Conservation (phyloP, 2,329 filamentous ascomycete species). For the Harringtonia lauricola region DNA sequence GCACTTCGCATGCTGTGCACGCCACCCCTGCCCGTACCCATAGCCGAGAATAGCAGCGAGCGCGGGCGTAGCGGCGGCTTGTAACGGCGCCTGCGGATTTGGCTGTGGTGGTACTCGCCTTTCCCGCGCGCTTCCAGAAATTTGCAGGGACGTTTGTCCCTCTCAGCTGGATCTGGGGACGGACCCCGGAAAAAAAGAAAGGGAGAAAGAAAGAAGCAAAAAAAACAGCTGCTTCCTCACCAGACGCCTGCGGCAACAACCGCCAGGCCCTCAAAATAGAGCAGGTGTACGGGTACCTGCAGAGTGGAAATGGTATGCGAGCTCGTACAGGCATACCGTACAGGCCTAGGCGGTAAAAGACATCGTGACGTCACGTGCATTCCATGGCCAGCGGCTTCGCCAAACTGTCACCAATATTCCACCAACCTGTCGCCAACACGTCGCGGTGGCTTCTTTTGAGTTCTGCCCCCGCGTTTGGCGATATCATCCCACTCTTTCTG, state of each 20-base stretch:
- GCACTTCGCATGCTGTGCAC: neutral
- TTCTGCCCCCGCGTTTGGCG: constrained; percentile 1
- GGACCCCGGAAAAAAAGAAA: no score
- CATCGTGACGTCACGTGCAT: no score
- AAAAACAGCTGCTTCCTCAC: no score
- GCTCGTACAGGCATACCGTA: no score
- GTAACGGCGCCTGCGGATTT: neutral
- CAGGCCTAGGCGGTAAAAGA: no score
- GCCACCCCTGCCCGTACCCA: neutral
- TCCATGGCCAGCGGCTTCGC: no score
- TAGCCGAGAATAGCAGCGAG: neutral
- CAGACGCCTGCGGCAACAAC: no score
- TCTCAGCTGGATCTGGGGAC: no score
- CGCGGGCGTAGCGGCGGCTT: no score
- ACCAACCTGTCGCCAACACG: constrained; percentile 5
- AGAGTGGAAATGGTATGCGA: no score
- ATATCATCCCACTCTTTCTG: neutral
- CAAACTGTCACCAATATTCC: constrained; percentile 1
- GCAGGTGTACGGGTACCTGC: no score
- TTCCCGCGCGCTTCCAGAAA: constrained; percentile 6
- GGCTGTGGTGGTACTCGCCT: neutral
- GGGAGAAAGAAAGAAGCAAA: neutral
- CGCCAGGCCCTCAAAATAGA: no score
- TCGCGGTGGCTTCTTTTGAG: neutral
- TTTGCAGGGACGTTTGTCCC: neutral